These are phyloP conservation scores for Quercus ilex DNA, from an alignment of 306 rosid genomes.

Conservation along the genomic window DNA sequence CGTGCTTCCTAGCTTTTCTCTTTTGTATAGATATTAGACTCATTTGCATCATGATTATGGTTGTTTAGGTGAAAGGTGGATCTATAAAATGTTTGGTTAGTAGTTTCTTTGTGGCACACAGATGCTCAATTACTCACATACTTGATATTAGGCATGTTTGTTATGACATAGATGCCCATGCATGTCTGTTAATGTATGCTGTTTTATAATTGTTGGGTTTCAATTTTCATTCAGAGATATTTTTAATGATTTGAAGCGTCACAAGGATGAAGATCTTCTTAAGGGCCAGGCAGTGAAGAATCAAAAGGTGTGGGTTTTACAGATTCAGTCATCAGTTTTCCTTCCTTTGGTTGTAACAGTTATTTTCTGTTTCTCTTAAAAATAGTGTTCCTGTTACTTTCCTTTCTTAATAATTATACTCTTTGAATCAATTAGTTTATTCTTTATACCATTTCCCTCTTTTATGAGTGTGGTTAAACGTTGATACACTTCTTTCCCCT, in stretches of 20 bases:
- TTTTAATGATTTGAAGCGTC: constrained; percentile 68
- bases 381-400: neutral
- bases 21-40: no score
- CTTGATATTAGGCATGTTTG: neutral
- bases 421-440: neutral
- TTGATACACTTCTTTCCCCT: neutral
- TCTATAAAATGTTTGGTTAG: no score
- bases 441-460: neutral
- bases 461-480: neutral
- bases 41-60: no score
- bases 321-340: neutral
- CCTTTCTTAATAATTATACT: neutral
- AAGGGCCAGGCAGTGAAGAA: constrained; percentile 87
- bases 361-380: neutral
- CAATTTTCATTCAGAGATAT: constrained; percentile 42
- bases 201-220: neutral
- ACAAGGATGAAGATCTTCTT: constrained; percentile 78
- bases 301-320: constrained; percentile 59
- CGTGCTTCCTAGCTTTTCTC: no score
- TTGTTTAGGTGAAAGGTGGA: no score
- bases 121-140: neutral
- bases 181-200: constrained; percentile 10
- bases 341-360: neutral
- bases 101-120: neutral
- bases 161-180: neutral